Base-by-base conservation (phyloP, 768 basidiomycete species). In the Amanita pallidorosea region DNA sequence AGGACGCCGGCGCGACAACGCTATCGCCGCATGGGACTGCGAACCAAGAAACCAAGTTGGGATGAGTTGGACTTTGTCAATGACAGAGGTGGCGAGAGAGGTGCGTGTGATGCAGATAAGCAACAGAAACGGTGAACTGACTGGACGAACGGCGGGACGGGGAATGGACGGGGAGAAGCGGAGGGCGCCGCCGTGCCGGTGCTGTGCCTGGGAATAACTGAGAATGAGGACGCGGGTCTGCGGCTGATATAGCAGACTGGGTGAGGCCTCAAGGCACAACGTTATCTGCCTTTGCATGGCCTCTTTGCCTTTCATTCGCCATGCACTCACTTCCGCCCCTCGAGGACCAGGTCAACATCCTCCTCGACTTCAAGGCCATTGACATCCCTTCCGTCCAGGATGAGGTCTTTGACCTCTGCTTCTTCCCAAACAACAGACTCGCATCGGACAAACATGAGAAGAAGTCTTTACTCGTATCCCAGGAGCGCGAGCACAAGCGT, bases 341-440 rank as follows among this genome's bases (percentile, higher is more conserved):
- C 54, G 72, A 76, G 45, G 83, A 83, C 69, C 79, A 78, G 62
- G 71, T 84, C 34, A 80, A 79, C 66, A 68, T 79, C 25, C 72
- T 85, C n/a, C 66, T 85, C 45, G 72, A 74, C 18, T 74, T 83
- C 56, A 76, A 75, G 57, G 82, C 81, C 55, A 73, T 83, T 49
- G 73, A 82, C 53, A 76, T 83, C 60, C 67, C 72, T 8, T 70
- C 71, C 11, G 75, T 85, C 42, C 71, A 69, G 55, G 73, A 76
- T 61, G 73, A 71, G 56, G 74, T 73, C 54, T 75, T 75, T 56
- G 73, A 76, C 56, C 63, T 67, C 29, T 73, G 69, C 56, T 75
- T 75, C 54, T 60, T 73, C 15, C 74, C 73, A 11, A 63, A 66
- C 51, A 71, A 69, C 17, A 61, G 65, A 9, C 64, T 75, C 12